phyloP scores from a whole-genome alignment of 768 basidiomycete species.

The Lepiota subincarnata region DNA sequence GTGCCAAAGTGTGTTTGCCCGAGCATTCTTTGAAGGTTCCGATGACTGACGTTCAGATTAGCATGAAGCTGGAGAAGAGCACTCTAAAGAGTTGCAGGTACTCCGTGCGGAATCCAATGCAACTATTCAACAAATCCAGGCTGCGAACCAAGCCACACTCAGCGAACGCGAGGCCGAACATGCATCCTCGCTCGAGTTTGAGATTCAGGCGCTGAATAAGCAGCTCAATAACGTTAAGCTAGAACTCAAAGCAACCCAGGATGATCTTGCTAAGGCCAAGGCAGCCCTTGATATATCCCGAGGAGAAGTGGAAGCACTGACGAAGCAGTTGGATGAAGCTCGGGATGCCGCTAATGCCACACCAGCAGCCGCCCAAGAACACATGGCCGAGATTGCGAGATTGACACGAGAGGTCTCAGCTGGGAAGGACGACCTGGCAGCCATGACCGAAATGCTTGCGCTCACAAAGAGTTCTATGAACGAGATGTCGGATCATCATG shows the following conservation, averaged over 20 bases:
- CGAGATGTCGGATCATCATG: conserved; percentile 67
- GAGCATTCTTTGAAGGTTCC: not conserved
- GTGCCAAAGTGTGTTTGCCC: conserved; percentile 60
- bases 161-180: conserved; percentile 65
- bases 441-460: conserved; percentile 60
- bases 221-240: conserved; percentile 55
- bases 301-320: conserved; percentile 52
- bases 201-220: conserved; percentile 57
- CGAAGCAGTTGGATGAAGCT: conserved; percentile 62
- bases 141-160: conserved; percentile 55
- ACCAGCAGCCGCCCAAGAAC: conserved; percentile 38
- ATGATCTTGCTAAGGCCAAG: conserved; percentile 79
- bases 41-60: conserved; percentile 20
- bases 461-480: conserved; percentile 68
- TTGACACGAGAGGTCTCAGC: conserved; percentile 55
- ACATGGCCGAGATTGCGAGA: conserved; percentile 50
- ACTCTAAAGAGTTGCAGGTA: conserved; percentile 65
- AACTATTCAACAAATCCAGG: conserved; percentile 66
- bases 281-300: conserved; percentile 46
- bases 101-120: conserved; percentile 64
- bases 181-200: conserved; percentile 50
- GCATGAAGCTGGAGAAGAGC: conserved; percentile 68
- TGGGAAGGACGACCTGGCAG: conserved; percentile 66
- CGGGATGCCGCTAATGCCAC: conserved; percentile 39
- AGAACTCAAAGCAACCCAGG: conserved; percentile 81